phyloP scores from a whole-genome alignment of 2,329 filamentous ascomycete species.

The Cryphonectria japonica region DNA sequence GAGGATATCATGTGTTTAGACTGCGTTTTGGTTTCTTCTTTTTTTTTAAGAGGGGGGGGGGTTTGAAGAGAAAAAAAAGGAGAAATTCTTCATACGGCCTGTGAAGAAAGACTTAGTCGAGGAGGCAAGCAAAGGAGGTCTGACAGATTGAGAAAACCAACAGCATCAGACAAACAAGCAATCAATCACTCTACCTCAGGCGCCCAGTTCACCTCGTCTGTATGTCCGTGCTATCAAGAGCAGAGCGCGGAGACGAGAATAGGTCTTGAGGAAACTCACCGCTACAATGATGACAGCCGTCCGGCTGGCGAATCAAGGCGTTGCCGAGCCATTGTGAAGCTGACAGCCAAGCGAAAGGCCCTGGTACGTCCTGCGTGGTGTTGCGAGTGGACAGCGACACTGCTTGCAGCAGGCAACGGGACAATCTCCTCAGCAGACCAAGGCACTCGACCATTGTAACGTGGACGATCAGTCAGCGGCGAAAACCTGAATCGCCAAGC shows the following conservation, averaged over 20 bases:
- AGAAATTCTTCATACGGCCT: not conserved
- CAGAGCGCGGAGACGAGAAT: not conserved
- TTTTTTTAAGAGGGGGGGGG: too few relatives aligned
- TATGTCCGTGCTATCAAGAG: not conserved
- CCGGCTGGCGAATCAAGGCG: constrained; percentile 20
- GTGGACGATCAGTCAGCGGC: constrained; percentile 14
- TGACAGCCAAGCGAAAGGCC: constrained; percentile 8
- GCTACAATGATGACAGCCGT: constrained; percentile 2
- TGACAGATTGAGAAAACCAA: constrained; percentile 1
- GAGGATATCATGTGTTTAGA: not conserved
- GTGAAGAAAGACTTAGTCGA: not conserved
- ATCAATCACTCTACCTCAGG: not conserved
- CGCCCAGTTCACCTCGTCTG: not conserved
- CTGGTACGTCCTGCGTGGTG: not conserved
- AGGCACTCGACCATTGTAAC: not conserved
- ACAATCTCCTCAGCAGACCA: not conserved
- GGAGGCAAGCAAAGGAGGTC: not conserved
- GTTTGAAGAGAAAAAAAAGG: too few relatives aligned
- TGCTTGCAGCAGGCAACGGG: not conserved
- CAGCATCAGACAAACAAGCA: too few relatives aligned
- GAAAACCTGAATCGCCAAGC: not conserved
- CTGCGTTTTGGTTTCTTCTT: not conserved
- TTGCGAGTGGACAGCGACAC: not conserved
- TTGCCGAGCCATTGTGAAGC: constrained; percentile 12
- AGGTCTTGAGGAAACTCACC: not conserved